phyloP scores from a whole-genome alignment of 2,329 filamentous ascomycete genomes.

The Aspergillus viridinutans region DNA sequence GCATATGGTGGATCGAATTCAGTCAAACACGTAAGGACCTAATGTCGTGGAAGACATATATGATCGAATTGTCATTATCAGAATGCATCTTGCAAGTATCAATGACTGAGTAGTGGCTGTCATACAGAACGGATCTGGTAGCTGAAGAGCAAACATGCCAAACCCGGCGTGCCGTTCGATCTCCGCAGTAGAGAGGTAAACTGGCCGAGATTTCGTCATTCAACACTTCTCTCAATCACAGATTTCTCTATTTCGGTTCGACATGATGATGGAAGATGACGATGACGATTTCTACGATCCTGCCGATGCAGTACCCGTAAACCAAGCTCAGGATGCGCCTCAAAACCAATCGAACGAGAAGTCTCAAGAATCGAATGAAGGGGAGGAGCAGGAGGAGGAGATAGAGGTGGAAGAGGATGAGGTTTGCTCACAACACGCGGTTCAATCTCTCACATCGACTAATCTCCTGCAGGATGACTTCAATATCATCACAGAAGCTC shows the following conservation, averaged over 20 bases:
- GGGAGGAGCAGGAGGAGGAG: constrained; percentile 34
- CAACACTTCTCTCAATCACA: constrained; percentile 1
- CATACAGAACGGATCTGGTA: not conserved
- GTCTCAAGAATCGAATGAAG: constrained; percentile 33
- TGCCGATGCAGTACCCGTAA: constrained; percentile 31
- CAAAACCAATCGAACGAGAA: constrained; percentile 25
- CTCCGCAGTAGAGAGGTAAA: constrained; percentile 20
- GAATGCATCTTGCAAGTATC: not conserved
- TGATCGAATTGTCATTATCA: not conserved
- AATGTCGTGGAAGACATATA: not conserved
- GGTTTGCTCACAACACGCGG: constrained; percentile 10
- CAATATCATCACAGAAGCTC: constrained; percentile 48
- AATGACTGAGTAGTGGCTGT: not conserved
- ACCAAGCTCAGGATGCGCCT: constrained; percentile 26
- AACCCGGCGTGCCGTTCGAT: constrained; percentile 12
- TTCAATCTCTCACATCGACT: constrained; percentile 3
- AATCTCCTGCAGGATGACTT: constrained; percentile 41
- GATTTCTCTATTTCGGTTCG: constrained; percentile 8
- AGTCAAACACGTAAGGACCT: not conserved
- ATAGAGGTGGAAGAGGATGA: constrained; percentile 38
- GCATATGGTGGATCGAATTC: not conserved
- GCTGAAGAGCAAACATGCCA: constrained; percentile 19
- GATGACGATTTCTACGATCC: constrained; percentile 47
- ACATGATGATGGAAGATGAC: constrained; percentile 41
- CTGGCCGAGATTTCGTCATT: constrained; percentile 7